Base-by-base conservation (phyloP, 176 grass and related monocot species). In the Oryza officinalis region DNA sequence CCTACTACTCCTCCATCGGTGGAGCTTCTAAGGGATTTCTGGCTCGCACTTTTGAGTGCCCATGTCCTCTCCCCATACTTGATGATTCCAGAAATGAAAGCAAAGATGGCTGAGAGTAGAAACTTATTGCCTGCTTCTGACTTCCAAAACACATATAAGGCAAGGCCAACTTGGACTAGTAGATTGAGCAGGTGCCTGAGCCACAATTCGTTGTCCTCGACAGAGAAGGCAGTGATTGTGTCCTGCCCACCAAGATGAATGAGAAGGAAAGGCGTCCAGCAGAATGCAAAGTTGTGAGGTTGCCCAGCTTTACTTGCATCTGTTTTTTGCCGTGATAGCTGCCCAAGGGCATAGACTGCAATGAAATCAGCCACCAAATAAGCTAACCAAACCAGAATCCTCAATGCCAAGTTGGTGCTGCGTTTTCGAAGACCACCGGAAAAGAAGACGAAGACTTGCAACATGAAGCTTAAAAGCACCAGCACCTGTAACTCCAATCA, bases 71-170 rank as follows among this genome's bases (percentile, higher is more conserved):
- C 28, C 5, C 65, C 28, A 8, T 68, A 71, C 35, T 71, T 71
- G 37, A 71, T 25, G 20, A 71, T 71, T 71, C 68, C 20, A 26
- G 22, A 35, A 38, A 71, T 10, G 6, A 14, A 71, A 20, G 20
- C 67, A 70, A 70, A 70, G 1, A 70, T 22, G 20, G 10, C 20
- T 71, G 68, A 37, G 35, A 13, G 22, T 12, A 71, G 3, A 71
- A 71, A 41, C 68, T 71, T 35, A 22, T 23, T 71, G 37, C 22
- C 30, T 43, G 68, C 68, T 71, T 8, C 35, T 71, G 68, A 71
- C 35, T 43, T 71, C 68, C 68, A 71, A 23, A 43, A 71, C n/a
- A 71, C 68, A 23, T 71, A 71, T 12, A 71, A 71, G 68, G 35
- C 68, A 5, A 71, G 11, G 67, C 32, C 8, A 70, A 70, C 67